phyloP scores from a whole-genome alignment of 129 eudicot species.

The Ambrosia artemisiifolia region DNA sequence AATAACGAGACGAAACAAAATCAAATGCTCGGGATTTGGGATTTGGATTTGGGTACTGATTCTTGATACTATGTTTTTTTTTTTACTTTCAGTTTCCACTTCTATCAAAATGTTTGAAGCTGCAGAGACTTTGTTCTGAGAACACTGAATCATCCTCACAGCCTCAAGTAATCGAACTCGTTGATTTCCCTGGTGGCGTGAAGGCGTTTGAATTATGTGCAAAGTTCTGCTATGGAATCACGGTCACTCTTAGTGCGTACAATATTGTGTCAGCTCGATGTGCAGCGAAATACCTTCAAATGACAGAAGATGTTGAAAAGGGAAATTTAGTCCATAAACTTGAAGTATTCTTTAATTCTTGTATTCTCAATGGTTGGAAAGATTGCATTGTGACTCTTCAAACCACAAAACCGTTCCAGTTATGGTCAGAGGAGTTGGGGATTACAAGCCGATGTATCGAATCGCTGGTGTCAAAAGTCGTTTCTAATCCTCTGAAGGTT shows the following conservation, averaged over 20 bases:
- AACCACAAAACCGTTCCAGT: slow-evolving; percentile 52
- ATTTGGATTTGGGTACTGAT: neutral
- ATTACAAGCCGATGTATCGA: slow-evolving; percentile 74
- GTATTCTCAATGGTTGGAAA: slow-evolving; percentile 83
- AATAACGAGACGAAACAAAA: neutral
- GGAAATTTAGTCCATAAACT: slow-evolving; percentile 70
- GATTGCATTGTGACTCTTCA: slow-evolving; percentile 68
- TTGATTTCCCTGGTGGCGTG: slow-evolving; percentile 76
- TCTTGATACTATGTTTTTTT: neutral
- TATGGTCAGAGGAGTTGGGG: slow-evolving; percentile 71
- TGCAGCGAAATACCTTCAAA: slow-evolving; percentile 79
- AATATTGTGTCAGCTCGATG: slow-evolving; percentile 65
- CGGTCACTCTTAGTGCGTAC: slow-evolving; percentile 70
- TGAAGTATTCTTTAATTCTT: slow-evolving; percentile 72
- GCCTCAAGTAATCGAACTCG: slow-evolving; percentile 61
- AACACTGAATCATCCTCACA: slow-evolving; percentile 48
- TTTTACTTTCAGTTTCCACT: slow-evolving; percentile 66
- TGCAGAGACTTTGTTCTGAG: slow-evolving; percentile 61
- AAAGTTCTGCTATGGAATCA: slow-evolving; percentile 84
- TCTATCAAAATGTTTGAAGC: slow-evolving; percentile 62
- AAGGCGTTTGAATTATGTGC: slow-evolving; percentile 86
- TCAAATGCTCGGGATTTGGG: neutral
- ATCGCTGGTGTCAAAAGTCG: slow-evolving; percentile 55
- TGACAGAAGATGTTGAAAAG: slow-evolving; percentile 82
- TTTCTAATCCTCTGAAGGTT: slow-evolving; percentile 53